Percentiles rank a stretch among this genome's conserved stretches.
phyloP scores from a whole-genome alignment of 2,329 filamentous ascomycete species.

The Pseudopyrenochaeta lycopersici region DNA sequence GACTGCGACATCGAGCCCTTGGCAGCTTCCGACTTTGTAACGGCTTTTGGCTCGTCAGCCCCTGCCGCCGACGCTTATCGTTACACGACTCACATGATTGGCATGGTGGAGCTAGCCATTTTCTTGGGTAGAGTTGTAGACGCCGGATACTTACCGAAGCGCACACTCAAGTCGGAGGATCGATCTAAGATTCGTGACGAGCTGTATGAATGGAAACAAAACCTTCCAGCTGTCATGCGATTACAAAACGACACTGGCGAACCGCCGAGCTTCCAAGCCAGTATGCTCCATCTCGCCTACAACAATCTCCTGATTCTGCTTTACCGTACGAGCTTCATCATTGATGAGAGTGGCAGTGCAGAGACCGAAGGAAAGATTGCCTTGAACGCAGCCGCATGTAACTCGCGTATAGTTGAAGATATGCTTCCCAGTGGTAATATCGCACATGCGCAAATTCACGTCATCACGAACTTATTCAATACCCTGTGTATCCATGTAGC shows the following conservation, averaged over 20 bases:
- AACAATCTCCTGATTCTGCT: conserved; percentile 60
- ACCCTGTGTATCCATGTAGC: conserved; percentile 60
- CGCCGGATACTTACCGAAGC: conserved; percentile 44
- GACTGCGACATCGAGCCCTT: conserved; percentile 59
- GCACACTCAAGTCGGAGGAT: conserved; percentile 24
- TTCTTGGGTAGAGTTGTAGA: conserved; percentile 51
- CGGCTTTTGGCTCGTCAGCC: conserved; percentile 36
- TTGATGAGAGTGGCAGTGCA: conserved; percentile 43
- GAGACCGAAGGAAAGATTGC: conserved; percentile 51
- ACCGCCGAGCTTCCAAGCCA: conserved; percentile 49
- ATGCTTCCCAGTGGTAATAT: conserved; percentile 56
- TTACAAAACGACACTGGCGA: conserved; percentile 40
- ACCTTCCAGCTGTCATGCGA: conserved; percentile 48
- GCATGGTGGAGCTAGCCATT: conserved; percentile 52
- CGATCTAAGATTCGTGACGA: conserved; percentile 38
- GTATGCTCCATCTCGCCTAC: conserved; percentile 55
- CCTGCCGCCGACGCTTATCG: conserved; percentile 41
- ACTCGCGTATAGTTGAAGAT: conserved; percentile 59
- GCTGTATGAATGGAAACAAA: conserved; percentile 52
- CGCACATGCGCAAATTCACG: conserved; percentile 56
- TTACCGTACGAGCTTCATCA: conserved; percentile 55
- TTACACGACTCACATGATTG: conserved; percentile 44
- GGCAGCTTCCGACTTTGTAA: conserved; percentile 48
- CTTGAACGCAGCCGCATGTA: conserved; percentile 57
- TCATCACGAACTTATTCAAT: conserved; percentile 60